Evolutionary conservation across 208 protist genomes (phyloP), one percentile per base, ranked within the genome.

Genomic region (Endotrypanum monterogeii): DNA sequence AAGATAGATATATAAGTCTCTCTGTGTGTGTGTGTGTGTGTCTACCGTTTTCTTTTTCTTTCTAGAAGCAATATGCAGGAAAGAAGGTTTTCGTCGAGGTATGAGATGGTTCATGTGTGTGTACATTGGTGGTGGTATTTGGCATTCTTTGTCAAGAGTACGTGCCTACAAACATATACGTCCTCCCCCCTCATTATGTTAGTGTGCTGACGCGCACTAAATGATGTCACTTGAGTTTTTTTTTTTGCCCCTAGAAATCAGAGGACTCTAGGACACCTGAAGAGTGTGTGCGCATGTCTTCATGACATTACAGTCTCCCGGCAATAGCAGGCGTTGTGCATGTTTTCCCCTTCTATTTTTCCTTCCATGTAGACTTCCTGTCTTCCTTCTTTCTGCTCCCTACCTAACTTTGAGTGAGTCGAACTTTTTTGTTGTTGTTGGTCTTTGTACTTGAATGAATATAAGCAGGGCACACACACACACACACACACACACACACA

Each of bases 401-500:
- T 41, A 32, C 56, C 16, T 62, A 25, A 9, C 1, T 62, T 41
- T 41, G 28, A 25, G 5, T 18, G n/a, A 20, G 3, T 5, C 18
- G n/a, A n/a, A n/a, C 57, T 9, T 8, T 23, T 7, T 12, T 62
- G 1, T 41, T 37, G 9, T 20, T 62, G 8, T 32, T 9, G 6
- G 18, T 11, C 23, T 41, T 62, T 32, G 28, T n/a, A 62, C 16
- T 16, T 25, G n/a, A 12, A 23, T 39, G 30, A 32, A 20, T n/a
- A 32, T 18, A n/a, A 12, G 39, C 28, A 16, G n/a, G 35, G 28
- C 23, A 44, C 32, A 11, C 73, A 60, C 25, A 62, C 63, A 73
- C 23, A 67, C 41, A 56, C 55, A 41, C 73, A 14, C 65, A 37
- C 70, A 63, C 57, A 1, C 70, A 74, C 30, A 54, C 51, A 77